A percentile compares a stretch with the other conserved stretches of the same genome.
phyloP scores from a whole-genome alignment of 345 rosid species.

The Acer negundo region DNA sequence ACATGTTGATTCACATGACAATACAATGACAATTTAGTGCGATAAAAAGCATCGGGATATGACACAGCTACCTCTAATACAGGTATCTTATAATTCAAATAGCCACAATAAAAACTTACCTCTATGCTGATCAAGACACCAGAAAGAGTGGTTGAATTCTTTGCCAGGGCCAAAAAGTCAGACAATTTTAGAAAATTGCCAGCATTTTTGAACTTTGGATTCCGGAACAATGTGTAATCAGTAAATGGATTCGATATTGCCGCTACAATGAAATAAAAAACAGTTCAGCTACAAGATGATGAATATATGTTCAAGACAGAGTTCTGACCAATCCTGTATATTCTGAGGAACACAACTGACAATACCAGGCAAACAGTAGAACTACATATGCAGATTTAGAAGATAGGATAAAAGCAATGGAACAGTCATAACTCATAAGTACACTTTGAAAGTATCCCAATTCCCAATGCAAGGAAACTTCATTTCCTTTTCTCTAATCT shows the following conservation, averaged over 20 bases:
- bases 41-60: not conserved
- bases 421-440: not conserved
- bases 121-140: constrained; percentile 84
- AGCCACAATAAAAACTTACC: constrained; percentile 47
- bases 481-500: no score
- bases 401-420: not conserved
- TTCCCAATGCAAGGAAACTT: constrained; percentile 1
- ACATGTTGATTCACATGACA: no score
- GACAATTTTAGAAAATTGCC: constrained; percentile 57
- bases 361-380: constrained; percentile 1
- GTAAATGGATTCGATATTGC: constrained; percentile 55
- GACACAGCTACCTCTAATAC: not conserved
- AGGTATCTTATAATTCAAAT: not conserved
- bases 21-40: no score
- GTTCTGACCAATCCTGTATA: not conserved
- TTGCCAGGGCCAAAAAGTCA: constrained; percentile 69
- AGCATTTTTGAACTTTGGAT: constrained; percentile 47
- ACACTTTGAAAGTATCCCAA: not conserved
- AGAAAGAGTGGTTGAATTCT: constrained; percentile 57
- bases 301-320: not conserved
- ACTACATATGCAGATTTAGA: not conserved
- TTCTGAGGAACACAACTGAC: not conserved
- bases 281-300: not conserved
- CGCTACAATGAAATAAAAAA: constrained; percentile 45
- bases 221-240: constrained; percentile 38